Conservation (phyloP, 2,329 filamentous ascomycete species). For the Trichoderma brevicompactum region DNA sequence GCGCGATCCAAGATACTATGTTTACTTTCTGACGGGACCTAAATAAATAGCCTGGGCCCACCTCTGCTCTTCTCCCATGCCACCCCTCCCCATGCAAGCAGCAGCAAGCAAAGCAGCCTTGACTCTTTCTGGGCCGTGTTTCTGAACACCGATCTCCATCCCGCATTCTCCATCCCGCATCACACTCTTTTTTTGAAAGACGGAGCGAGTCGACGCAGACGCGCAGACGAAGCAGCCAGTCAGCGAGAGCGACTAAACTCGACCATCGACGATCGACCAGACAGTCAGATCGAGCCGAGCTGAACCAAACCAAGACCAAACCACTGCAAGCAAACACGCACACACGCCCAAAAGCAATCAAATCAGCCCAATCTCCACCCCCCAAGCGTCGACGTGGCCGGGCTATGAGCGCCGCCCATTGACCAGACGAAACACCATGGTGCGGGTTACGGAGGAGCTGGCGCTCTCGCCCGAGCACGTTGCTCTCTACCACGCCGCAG, state of each 20-base stretch:
- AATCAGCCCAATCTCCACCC: background rate
- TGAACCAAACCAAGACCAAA: background rate
- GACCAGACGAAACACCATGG: constrained; percentile 68
- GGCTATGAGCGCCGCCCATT: constrained; percentile 36
- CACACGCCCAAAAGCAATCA: background rate
- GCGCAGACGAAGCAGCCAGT: background rate
- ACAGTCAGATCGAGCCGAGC: background rate
- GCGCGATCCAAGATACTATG: background rate
- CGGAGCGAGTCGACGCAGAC: background rate
- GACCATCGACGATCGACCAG: background rate
- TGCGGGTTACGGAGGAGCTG: constrained; percentile 78
- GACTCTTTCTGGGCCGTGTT: constrained; percentile 25
- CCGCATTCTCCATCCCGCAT: constrained; percentile 19
- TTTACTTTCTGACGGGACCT: constrained; percentile 25
- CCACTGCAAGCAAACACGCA: background rate
- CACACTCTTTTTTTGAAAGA: background rate
- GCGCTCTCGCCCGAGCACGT: constrained; percentile 80
- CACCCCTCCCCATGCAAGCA: constrained; percentile 21
- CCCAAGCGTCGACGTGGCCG: background rate
- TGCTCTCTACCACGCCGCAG: constrained; percentile 85
- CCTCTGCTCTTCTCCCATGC: constrained; percentile 1
- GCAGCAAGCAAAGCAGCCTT: constrained; percentile 6
- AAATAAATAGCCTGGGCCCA: constrained; percentile 26
- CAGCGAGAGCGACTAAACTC: background rate
- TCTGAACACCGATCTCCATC: constrained; percentile 23